A percentile compares a stretch with the other conserved stretches of the same genome.
These are phyloP conservation scores for Torulaspora quercuum DNA, from an alignment of 805 yeast genomes.

Conservation along the genomic window DNA sequence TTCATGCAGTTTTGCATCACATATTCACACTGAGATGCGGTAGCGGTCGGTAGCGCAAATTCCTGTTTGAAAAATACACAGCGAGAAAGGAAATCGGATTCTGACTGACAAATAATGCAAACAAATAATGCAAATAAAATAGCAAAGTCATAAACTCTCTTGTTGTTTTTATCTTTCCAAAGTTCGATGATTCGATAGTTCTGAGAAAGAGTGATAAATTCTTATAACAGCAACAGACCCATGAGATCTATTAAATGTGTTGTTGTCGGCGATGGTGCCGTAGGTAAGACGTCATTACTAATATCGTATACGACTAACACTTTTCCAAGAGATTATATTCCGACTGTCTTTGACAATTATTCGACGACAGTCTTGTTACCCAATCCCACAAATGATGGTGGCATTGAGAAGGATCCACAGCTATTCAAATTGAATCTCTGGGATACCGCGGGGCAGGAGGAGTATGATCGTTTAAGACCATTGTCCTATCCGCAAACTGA, in stretches of 20 bases:
- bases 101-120: too few relatives aligned
- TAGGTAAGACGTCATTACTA: conserved; percentile 86
- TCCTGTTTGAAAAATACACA: too few relatives aligned
- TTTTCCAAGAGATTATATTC: conserved; percentile 89
- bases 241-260: conserved; percentile 91
- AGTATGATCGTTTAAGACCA: conserved; percentile 85
- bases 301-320: conserved; percentile 89
- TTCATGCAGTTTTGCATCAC: too few relatives aligned
- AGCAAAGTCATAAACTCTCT: too few relatives aligned
- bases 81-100: too few relatives aligned
- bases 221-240: neutral
- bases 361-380: conserved; percentile 69
- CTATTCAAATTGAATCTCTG: conserved; percentile 82
- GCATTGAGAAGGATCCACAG: conserved; percentile 38
- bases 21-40: too few relatives aligned
- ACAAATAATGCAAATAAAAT: too few relatives aligned
- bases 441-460: conserved; percentile 97
- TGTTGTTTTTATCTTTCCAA: neutral
- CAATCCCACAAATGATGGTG: conserved; percentile 41
- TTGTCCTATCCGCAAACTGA: conserved; percentile 90
- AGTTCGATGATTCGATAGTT: neutral
- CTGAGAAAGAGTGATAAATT: neutral
- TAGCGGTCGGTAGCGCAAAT: too few relatives aligned
- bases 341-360: conserved; percentile 91
- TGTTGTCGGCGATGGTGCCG: conserved; percentile 93